These are phyloP conservation scores for Trichoderma gracile DNA, from an alignment of 2,329 filamentous ascomycete genomes.

Conservation along the genomic window DNA sequence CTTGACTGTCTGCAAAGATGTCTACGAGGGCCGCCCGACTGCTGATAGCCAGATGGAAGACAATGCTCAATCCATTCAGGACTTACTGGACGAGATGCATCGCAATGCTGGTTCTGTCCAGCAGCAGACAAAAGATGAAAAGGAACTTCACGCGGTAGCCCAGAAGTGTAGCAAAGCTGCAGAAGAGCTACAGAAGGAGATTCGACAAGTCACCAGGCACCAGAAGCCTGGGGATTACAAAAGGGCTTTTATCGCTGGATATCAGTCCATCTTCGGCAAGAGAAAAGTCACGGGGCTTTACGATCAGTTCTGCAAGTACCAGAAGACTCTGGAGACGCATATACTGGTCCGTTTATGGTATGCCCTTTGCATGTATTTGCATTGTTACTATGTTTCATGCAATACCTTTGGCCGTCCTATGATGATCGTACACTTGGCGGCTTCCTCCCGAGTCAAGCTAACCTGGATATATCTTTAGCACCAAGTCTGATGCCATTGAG, in stretches of 20 bases:
- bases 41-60: not conserved
- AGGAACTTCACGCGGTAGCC: not conserved
- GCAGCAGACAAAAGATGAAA: not conserved
- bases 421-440: too few relatives aligned
- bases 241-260: not conserved
- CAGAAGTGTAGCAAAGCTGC: not conserved
- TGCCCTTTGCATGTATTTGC: not conserved
- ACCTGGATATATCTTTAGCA: not conserved
- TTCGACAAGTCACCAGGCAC: not conserved
- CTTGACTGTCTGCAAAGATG: not conserved
- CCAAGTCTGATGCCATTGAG: not conserved
- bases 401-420: too few relatives aligned
- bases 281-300: not conserved
- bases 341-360: not conserved
- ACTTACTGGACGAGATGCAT: not conserved
- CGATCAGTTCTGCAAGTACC: not conserved
- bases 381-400: too few relatives aligned
- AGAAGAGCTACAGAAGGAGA: not conserved
- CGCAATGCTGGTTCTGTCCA: not conserved
- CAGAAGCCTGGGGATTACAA: not conserved
- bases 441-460: too few relatives aligned
- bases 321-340: not conserved
- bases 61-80: not conserved
- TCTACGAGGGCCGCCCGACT: not conserved
- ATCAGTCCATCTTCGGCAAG: not conserved